Percentiles rank a stretch among this genome's conserved stretches.
Evolutionary conservation across 2,329 filamentous ascomycete genomes (phyloP).

Genomic region (Diaporthe nobilis): DNA sequence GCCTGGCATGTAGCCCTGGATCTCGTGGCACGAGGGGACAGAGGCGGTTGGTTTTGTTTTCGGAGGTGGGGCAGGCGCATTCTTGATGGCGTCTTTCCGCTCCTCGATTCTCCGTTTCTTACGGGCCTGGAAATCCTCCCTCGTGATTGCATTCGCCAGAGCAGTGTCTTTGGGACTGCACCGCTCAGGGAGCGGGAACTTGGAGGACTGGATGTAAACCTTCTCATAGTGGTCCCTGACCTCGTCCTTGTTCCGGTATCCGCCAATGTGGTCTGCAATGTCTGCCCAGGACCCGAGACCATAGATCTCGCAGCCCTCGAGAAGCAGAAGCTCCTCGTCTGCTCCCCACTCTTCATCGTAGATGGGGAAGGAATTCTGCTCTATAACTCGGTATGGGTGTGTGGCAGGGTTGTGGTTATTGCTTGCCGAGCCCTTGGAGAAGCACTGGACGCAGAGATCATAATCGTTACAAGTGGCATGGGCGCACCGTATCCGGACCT

Average conservation of each 20-base stretch:
- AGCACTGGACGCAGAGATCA: constrained; percentile 96
- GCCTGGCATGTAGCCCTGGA: constrained; percentile 98
- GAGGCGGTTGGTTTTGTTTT: constrained; percentile 97
- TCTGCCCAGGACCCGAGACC: constrained; percentile 98
- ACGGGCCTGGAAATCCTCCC: constrained; percentile 91
- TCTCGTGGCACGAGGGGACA: constrained; percentile 96
- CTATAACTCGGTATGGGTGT: constrained; percentile 93
- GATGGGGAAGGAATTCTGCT: constrained; percentile 98
- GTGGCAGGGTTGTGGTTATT: constrained; percentile 88
- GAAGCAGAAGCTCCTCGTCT: constrained; percentile 92
- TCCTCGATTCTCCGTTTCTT: constrained; percentile 97
- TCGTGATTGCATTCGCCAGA: constrained; percentile 83
- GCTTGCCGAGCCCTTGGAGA: constrained; percentile 83
- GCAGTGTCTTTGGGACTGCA: constrained; percentile 87
- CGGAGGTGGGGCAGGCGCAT: constrained; percentile 84
- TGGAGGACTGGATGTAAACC: constrained; percentile 86
- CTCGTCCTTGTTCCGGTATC: constrained; percentile 94
- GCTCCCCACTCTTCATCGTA: constrained; percentile 96
- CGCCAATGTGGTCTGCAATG: constrained; percentile 97
- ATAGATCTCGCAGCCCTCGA: constrained; percentile 97
- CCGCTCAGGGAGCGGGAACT: constrained; percentile 88
- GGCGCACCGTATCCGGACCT: constrained; percentile 97
- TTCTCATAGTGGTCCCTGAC: constrained; percentile 94
- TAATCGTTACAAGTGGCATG: constrained; percentile 89
- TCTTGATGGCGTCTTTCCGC: constrained; percentile 88